Base-by-base conservation (phyloP, 1,284 basidiomycete genomes). In the Salmacisia buchloeana region DNA sequence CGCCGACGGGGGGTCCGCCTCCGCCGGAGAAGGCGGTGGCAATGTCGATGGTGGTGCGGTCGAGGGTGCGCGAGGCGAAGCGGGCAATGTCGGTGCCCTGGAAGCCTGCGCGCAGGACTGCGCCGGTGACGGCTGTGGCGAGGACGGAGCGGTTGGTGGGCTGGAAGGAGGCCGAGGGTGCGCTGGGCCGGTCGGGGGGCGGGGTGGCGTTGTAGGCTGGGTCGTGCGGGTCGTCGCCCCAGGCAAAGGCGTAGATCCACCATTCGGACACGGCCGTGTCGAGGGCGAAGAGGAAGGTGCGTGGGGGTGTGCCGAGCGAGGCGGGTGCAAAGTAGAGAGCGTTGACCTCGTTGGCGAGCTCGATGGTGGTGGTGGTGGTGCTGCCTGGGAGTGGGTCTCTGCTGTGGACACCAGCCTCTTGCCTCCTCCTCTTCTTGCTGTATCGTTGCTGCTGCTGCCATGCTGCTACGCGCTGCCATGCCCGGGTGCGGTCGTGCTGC, bases 1-100 rank as follows among this genome's bases (percentile, higher is more conserved):
- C 70, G 18, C 81, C 82, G 34, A 77, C 80, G 18, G 80, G 76
- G 15, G 81, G 80, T 29, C 15, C 13, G 29, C 18, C 29, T 3
- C 49, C 49, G 21, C 6, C 15, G 10, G 49, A 54, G 6, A 31
- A 54, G 29, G 31, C 3, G 9, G 49, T 33, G 27, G 31, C 31
- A 31, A 54, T 54, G 29, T 54, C 21, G 15, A 54, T n/a, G 1
- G 27, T 18, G 12, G 49, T 31, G 6, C 34, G 13, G n/a, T 27
- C 15, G 9, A 54, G 13, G 6, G 27, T 29, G 13, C 49, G 23
- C 25, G 25, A 25, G 13, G 29, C 49, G 27, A 54, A 54, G 15
- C 15, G 10, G 29, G 34, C 29, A 15, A 54, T 33, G 15, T 54
- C 49, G 12, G 27, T 27, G 25, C 49, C 49, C 29, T 54, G 49